Percentiles rank a stretch among this genome's conserved stretches.
Conservation (phyloP, 805 yeast genomes). For the Middelhovenomyces tepae region DNA sequence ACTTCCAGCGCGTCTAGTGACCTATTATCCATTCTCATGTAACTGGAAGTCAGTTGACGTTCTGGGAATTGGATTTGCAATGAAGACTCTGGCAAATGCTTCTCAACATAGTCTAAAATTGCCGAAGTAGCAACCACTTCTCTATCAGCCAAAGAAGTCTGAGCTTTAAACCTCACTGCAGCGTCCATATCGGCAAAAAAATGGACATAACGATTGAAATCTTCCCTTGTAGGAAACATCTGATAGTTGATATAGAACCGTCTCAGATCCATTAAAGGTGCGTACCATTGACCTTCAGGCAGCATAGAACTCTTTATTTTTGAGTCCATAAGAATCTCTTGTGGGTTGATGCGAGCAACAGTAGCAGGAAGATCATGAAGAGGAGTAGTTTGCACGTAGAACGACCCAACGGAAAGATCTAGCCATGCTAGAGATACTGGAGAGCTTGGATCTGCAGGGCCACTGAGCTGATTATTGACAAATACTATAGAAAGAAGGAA, state of each 20-base stretch:
- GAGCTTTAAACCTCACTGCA: slow-evolving; percentile 13
- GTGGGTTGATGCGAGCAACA: slow-evolving; percentile 68
- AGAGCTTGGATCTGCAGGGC: slow-evolving; percentile 33
- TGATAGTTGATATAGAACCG: slow-evolving; percentile 54
- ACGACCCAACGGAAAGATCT: slow-evolving; percentile 77
- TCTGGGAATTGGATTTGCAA: slow-evolving; percentile 61
- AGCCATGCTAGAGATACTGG: slow-evolving; percentile 78
- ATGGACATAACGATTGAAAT: slow-evolving; percentile 30
- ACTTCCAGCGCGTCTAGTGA: slow-evolving; percentile 45
- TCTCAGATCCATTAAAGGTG: slow-evolving; percentile 48
- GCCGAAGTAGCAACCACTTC: slow-evolving; percentile 56
- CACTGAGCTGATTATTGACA: slow-evolving; percentile 11
- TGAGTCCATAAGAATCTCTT: slow-evolving; percentile 54
- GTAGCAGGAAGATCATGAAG: slow-evolving; percentile 58
- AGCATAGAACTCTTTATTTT: slow-evolving; percentile 21
- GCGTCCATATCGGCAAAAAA: slow-evolving; percentile 32
- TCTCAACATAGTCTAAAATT: slow-evolving; percentile 57
- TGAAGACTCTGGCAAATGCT: slow-evolving; percentile 61
- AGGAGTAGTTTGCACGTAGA: slow-evolving; percentile 57
- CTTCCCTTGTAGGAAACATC: slow-evolving; percentile 32
- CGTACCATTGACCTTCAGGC: slow-evolving; percentile 44
- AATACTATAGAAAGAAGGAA: slow-evolving; percentile 51
- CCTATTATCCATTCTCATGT: slow-evolving; percentile 66
- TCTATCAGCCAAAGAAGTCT: slow-evolving; percentile 16
- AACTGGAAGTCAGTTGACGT: slow-evolving; percentile 40